Conservation (phyloP, 768 basidiomycete species). For the Calocera viscosa region DNA sequence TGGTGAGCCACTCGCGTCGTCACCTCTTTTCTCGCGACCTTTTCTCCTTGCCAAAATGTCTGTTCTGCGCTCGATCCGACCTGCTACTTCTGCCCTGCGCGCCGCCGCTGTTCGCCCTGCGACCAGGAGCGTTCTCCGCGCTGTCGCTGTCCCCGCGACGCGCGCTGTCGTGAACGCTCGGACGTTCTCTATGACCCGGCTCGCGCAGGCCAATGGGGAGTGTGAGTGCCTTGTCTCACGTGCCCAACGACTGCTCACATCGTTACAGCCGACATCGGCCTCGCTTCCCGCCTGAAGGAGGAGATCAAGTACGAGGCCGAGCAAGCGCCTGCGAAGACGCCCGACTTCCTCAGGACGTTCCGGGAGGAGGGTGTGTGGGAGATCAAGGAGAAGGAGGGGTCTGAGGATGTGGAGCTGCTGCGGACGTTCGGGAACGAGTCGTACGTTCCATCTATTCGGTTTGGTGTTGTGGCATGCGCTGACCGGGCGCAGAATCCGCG, state of each 20-base stretch:
- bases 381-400: slow-evolving; percentile 35
- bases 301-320: slow-evolving; percentile 83
- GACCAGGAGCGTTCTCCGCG: neutral
- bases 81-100: slow-evolving; percentile 4
- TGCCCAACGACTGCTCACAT: neutral
- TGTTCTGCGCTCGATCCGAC: neutral
- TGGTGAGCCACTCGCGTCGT: neutral
- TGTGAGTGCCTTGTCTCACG: slow-evolving; percentile 26
- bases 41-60: slow-evolving; percentile 4
- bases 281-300: slow-evolving; percentile 61
- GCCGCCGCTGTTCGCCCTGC: slow-evolving; percentile 3
- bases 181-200: slow-evolving; percentile 33
- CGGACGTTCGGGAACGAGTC: slow-evolving; percentile 83
- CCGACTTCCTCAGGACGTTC: slow-evolving; percentile 72
- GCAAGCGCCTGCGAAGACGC: slow-evolving; percentile 33
- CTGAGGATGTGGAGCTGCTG: slow-evolving; percentile 70
- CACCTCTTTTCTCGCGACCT: neutral
- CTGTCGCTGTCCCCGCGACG: neutral
- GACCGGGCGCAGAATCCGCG: slow-evolving; percentile 48
- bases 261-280: slow-evolving; percentile 51
- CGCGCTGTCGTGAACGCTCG: slow-evolving; percentile 20
- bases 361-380: slow-evolving; percentile 63
- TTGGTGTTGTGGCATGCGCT: neutral
- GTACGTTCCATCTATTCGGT: slow-evolving; percentile 34
- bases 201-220: slow-evolving; percentile 32